Evolutionary conservation across 2,329 filamentous ascomycete species (phyloP), one percentile per base, ranked within the genome.

Genomic region (Penicillium sp.): DNA sequence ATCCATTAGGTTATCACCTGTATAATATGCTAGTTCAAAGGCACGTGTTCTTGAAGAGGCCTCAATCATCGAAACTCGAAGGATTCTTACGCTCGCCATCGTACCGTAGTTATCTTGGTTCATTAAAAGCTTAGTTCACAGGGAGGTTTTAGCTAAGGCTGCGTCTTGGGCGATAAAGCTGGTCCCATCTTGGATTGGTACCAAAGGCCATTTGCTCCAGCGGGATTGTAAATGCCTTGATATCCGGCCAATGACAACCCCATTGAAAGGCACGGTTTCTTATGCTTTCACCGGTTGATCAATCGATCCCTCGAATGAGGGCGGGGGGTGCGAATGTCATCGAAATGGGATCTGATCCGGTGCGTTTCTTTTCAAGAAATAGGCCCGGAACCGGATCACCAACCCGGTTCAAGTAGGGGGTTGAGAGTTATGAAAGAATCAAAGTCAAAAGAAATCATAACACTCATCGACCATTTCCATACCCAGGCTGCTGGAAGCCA

Each of bases 401-500:
- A 39, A 10, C 7, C 4, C 7, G 9, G n/a, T 32, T n/a, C 29
- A 32, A 32, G 4, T n/a, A 10, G 29, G 13, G 5, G 10, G 24
- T 4, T 32, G 29, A 32, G 29, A 32, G 13, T 32, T 12, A 15
- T 15, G 12, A 32, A n/a, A 32, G 29, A 4, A 6, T 32, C 9
- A 32, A n/a, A 13, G 29, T 24, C 36, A n/a, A 23, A 21, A 6
- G 23, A 15, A 46, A 43, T 30, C 3, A 29, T 24, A 5, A n/a
- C 15, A 15, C 51, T 74, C 66, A 75, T 41, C 71, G 70, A 33
- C 64, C 69, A 17, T 66, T 60, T 23, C 69, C 69, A 60, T 73
- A 75, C 7, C 70, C 68, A 18, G 66, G 59, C 52, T 69, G 72
- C 52, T 76, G 74, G 46, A 77, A 77, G 12, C 74, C 74, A 18